phyloP scores from a whole-genome alignment of 1,284 basidiomycete genomes.

The Puccinia novopanici region DNA sequence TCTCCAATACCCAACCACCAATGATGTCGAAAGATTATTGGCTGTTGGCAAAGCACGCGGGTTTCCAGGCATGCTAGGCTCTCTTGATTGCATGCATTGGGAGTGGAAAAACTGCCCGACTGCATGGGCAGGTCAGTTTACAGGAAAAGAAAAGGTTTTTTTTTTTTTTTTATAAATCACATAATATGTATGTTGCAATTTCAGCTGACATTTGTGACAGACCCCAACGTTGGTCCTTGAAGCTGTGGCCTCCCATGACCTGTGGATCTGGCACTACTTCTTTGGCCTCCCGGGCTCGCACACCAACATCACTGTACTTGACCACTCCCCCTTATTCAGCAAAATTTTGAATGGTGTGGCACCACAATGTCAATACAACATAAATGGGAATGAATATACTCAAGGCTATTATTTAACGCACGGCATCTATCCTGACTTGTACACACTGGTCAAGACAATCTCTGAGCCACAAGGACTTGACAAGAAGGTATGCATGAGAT shows the following conservation, averaged over 20 bases:
- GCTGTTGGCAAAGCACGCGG: neutral
- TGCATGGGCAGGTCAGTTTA: conserved; percentile 12
- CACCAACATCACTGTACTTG: conserved; percentile 8
- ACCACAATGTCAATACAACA: neutral
- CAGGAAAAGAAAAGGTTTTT: conserved; percentile 6
- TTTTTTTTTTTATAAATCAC: neutral
- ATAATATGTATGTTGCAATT: neutral
- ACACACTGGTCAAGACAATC: conserved; percentile 3
- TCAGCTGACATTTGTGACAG: neutral
- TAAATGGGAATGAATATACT: neutral
- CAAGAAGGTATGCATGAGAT: too few relatives aligned
- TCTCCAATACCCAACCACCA: neutral
- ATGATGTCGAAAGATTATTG: neutral
- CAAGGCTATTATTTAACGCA: conserved; percentile 13
- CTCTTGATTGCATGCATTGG: conserved; percentile 28
- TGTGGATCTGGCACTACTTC: conserved; percentile 27
- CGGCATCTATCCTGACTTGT: conserved; percentile 30
- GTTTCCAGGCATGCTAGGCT: conserved; percentile 33
- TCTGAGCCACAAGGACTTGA: conserved; percentile 16
- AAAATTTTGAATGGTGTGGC: conserved; percentile 8
- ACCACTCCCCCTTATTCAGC: conserved; percentile 3
- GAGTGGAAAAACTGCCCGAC: conserved; percentile 29
- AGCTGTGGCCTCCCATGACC: conserved; percentile 7
- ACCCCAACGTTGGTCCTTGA: conserved; percentile 13
- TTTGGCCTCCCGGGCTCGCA: conserved; percentile 22